phyloP scores from a whole-genome alignment of 2,329 filamentous ascomycete genomes.

The Thielaviopsis musarum region DNA sequence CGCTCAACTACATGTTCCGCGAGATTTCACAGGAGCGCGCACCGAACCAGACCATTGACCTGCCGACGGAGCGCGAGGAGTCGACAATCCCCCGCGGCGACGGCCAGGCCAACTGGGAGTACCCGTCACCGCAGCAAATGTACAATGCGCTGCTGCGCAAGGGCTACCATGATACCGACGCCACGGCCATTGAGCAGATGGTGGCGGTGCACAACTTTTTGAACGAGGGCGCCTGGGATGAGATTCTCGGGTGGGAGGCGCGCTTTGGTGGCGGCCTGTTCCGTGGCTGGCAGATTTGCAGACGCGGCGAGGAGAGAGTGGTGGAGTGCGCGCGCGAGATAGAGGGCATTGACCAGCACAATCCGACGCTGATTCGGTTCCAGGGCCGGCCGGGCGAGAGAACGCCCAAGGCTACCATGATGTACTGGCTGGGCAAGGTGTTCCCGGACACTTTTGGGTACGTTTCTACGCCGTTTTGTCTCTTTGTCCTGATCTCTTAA shows the following conservation, averaged over 20 bases:
- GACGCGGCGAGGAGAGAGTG: conserved; percentile 51
- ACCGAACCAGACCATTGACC: conserved; percentile 50
- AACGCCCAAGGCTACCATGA: conserved; percentile 78
- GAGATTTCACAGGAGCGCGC: conserved; percentile 67
- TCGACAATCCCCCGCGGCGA: conserved; percentile 86
- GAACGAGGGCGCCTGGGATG: conserved; percentile 92
- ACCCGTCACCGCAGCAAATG: conserved; percentile 97
- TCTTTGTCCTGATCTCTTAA: conserved; percentile 1
- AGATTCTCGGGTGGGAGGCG: conserved; percentile 87
- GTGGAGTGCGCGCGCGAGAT: conserved; percentile 13
- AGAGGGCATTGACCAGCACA: conserved; percentile 27
- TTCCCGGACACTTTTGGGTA: conserved; percentile 69
- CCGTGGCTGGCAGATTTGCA: conserved; percentile 58
- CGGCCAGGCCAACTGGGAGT: conserved; percentile 76
- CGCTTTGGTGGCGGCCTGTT: conserved; percentile 61
- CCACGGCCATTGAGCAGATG: conserved; percentile 90
- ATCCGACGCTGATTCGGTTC: conserved; percentile 69
- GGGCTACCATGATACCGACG: conserved; percentile 85
- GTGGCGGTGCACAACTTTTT: conserved; percentile 95
- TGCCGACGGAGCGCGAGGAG: conserved; percentile 66
- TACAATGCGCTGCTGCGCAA: conserved; percentile 96
- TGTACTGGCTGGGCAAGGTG: conserved; percentile 61
- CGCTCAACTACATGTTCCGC: conserved; percentile 89
- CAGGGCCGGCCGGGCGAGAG: conserved; percentile 76
- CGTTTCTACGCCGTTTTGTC: conserved; percentile 18